Evolutionary conservation across 2,329 filamentous ascomycete species (phyloP).

Genomic region (Microcera coccophila): DNA sequence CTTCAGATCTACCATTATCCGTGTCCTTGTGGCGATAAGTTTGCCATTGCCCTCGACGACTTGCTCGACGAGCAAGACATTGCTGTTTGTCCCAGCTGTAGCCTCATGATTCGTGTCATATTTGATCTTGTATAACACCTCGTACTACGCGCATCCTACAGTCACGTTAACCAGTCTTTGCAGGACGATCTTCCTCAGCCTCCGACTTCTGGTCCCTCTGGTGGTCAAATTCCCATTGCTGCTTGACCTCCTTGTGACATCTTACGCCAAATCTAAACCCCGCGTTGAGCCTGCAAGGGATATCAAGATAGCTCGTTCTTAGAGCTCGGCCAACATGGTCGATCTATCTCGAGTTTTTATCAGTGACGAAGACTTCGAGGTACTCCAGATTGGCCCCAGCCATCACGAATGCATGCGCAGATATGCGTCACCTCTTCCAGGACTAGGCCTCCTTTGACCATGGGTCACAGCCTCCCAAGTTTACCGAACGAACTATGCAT

Average conservation of each 20-base stretch:
- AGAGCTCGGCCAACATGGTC: no score
- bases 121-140: slow-evolving; percentile 65
- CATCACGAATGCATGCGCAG: no score
- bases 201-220: slow-evolving; percentile 28
- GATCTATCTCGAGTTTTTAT: no score
- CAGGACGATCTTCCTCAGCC: slow-evolving; percentile 46
- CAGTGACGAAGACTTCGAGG: no score
- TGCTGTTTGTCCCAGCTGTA: slow-evolving; percentile 96
- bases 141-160: not conserved
- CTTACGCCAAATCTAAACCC: not conserved
- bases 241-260: slow-evolving; percentile 29
- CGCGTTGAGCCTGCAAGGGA: not conserved
- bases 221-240: slow-evolving; percentile 37
- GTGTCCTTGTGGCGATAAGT: slow-evolving; percentile 94
- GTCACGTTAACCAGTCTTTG: not conserved
- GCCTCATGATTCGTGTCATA: slow-evolving; percentile 92
- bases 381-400: no score
- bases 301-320: no score
- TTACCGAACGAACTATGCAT: no score
- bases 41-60: slow-evolving; percentile 83
- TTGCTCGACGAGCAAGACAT: slow-evolving; percentile 87
- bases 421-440: no score
- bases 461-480: no score
- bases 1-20: slow-evolving; percentile 93
- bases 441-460: no score